Conservation (phyloP, 164 flowering plant genomes). For the Magnolia kwangsiensis region DNA sequence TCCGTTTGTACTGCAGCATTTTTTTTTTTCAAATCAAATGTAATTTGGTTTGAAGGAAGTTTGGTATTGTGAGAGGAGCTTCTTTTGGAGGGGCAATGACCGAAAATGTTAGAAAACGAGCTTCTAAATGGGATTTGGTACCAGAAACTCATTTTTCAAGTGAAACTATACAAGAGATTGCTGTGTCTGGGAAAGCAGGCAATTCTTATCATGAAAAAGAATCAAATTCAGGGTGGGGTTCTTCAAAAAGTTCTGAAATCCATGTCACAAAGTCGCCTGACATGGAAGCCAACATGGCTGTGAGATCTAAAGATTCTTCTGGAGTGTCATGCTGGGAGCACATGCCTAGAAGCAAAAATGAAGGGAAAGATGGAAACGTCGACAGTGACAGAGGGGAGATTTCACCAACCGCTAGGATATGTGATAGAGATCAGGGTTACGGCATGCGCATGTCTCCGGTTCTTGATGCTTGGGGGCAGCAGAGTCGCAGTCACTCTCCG, state of each 20-base stretch:
- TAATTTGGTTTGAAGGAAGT: too few species aligned
- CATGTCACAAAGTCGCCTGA: slow-evolving; percentile 29
- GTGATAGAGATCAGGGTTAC: slow-evolving; percentile 36
- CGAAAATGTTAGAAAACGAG: slow-evolving; percentile 31
- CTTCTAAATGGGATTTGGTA: slow-evolving; percentile 58
- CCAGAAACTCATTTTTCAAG: slow-evolving; percentile 16
- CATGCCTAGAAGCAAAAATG: slow-evolving; percentile 25
- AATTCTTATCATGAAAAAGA: slow-evolving; percentile 23
- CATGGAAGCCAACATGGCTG: slow-evolving; percentile 12
- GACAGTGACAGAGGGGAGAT: slow-evolving; percentile 3
- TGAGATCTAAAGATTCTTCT: slow-evolving; percentile 23
- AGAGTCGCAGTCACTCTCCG: slow-evolving; percentile 40
- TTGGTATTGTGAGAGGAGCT: too few species aligned
- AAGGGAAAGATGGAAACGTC: slow-evolving; percentile 8
- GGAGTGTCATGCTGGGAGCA: slow-evolving; percentile 27
- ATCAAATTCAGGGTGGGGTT: slow-evolving; percentile 16
- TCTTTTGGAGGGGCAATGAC: slow-evolving; percentile 19
- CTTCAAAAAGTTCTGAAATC: slow-evolving; percentile 12
- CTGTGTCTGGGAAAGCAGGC: slow-evolving; percentile 22
- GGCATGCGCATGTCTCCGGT: slow-evolving; percentile 10
- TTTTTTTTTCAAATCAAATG: too few species aligned
- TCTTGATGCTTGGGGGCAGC: slow-evolving; percentile 40
- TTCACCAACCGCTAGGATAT: slow-evolving; percentile 13
- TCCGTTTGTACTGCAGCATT: too few species aligned
- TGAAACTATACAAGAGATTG: slow-evolving; percentile 18